These are phyloP conservation scores for Tuctoria greenei DNA, from an alignment of 176 grass and related monocot species.

Conservation along the genomic window DNA sequence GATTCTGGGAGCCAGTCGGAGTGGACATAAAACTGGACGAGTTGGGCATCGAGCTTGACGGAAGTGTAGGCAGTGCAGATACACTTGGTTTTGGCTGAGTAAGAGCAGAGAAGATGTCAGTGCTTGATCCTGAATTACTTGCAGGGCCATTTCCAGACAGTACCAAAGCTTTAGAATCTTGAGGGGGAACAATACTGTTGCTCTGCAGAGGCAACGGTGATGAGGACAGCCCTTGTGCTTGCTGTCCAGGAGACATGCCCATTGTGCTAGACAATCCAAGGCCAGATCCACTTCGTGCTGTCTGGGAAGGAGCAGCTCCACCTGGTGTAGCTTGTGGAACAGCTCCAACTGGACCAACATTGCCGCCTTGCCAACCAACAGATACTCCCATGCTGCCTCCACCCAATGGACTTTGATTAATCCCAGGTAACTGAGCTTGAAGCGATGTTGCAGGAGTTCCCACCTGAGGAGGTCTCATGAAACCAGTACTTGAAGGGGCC, in stretches of 20 bases:
- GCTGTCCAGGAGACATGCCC: slow-evolving; percentile 50
- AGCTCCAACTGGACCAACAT: slow-evolving; percentile 41
- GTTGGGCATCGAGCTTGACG: slow-evolving; percentile 28
- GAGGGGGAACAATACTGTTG: slow-evolving; percentile 45
- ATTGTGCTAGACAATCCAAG: slow-evolving; percentile 48
- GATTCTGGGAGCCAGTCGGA: slow-evolving; percentile 56
- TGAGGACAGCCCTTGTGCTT: slow-evolving; percentile 49
- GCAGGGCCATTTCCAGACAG: slow-evolving; percentile 74
- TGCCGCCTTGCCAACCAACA: slow-evolving; percentile 64
- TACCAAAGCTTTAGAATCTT: slow-evolving; percentile 59
- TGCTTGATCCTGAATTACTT: slow-evolving; percentile 52
- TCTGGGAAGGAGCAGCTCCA: slow-evolving; percentile 45
- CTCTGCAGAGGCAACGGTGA: slow-evolving; percentile 57
- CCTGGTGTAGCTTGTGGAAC: slow-evolving; percentile 47
- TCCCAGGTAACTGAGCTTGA: slow-evolving; percentile 54
- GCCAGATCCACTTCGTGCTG: slow-evolving; percentile 54
- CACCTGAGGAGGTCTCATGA: slow-evolving; percentile 63
- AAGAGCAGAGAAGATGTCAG: slow-evolving; percentile 69
- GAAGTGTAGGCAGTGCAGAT: slow-evolving; percentile 27
- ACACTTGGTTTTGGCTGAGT: slow-evolving; percentile 52
- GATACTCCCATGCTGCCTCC: slow-evolving; percentile 54
- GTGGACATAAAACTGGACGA: slow-evolving; percentile 47
- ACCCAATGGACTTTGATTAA: slow-evolving; percentile 49
- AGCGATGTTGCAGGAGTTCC: slow-evolving; percentile 44
- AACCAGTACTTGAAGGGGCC: slow-evolving; percentile 49